Percentiles rank a stretch among this genome's conserved stretches.
phyloP scores from a whole-genome alignment of 2,329 filamentous ascomycete species.

The Monosporascus sp. region DNA sequence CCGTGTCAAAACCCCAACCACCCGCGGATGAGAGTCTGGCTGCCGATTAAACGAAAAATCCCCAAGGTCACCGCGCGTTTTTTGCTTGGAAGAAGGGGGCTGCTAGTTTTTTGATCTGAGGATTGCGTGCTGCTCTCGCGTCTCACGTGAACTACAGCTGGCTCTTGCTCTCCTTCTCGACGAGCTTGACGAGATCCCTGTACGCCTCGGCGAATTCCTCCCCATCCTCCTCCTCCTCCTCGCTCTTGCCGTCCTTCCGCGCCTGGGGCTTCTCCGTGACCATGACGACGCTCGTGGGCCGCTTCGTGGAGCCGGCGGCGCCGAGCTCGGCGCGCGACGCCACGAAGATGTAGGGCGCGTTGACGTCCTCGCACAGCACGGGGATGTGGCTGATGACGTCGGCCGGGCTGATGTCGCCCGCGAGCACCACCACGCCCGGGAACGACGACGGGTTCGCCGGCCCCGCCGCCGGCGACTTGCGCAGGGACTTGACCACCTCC shows the following conservation, averaged over 20 bases:
- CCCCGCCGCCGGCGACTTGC: slow-evolving; percentile 76
- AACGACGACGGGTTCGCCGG: slow-evolving; percentile 53
- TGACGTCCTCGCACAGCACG: slow-evolving; percentile 96
- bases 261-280: slow-evolving; percentile 51
- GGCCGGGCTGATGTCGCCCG: slow-evolving; percentile 95
- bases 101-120: too few species aligned
- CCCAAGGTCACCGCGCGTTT: too few species aligned
- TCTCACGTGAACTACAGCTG: slow-evolving; percentile 50
- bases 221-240: slow-evolving; percentile 39
- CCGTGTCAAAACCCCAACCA: too few species aligned
- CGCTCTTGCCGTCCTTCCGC: slow-evolving; percentile 35
- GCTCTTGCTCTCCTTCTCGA: slow-evolving; percentile 56
- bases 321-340: slow-evolving; percentile 88
- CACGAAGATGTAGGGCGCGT: slow-evolving; percentile 94
- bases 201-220: slow-evolving; percentile 61
- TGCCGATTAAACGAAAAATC: too few species aligned
- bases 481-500: slow-evolving; percentile 96
- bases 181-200: slow-evolving; percentile 59
- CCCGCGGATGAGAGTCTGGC: too few species aligned
- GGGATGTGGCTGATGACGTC: slow-evolving; percentile 98
- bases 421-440: slow-evolving; percentile 81
- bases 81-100: too few species aligned
- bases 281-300: slow-evolving; percentile 96
- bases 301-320: slow-evolving; percentile 88
- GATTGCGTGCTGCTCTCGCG: slow-evolving; percentile 7